Conservation (phyloP, 1,284 basidiomycete genomes). For the Pseudozyma sp. region DNA sequence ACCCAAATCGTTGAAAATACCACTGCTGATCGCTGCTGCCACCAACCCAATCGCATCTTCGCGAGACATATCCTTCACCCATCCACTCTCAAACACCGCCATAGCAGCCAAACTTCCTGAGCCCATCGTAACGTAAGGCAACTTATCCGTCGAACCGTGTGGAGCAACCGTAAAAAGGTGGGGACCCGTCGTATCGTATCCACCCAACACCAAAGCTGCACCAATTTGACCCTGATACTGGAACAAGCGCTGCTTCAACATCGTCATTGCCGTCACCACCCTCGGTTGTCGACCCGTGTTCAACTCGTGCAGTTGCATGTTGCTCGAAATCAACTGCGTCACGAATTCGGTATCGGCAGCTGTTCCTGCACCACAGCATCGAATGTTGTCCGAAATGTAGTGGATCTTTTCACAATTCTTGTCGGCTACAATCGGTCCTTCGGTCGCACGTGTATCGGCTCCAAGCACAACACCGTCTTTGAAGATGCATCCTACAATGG, state of each 20-base stretch:
- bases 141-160: conserved; percentile 97
- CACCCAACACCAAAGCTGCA: conserved; percentile 95
- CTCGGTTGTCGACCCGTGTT: conserved; percentile 72
- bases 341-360: conserved; percentile 97
- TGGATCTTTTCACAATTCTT: conserved; percentile 99
- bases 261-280: conserved; percentile 97
- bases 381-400: conserved; percentile 77
- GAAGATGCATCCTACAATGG: conserved; percentile 90
- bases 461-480: conserved; percentile 93
- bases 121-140: conserved; percentile 99
- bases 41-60: conserved; percentile 86
- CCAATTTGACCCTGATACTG: conserved; percentile 93
- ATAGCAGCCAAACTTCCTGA: conserved; percentile 95
- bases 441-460: conserved; percentile 95
- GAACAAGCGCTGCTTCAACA: conserved; percentile 91
- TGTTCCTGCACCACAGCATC: conserved; percentile 98
- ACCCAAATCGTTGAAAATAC: conserved; percentile 99
- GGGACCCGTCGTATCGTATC: conserved; percentile 90
- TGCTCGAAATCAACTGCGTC: conserved; percentile 65
- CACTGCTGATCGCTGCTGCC: conserved; percentile 86
- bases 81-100: conserved; percentile 93
- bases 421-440: conserved; percentile 94
- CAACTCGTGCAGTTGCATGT: conserved; percentile 68
- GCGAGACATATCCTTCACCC: conserved; percentile 86
- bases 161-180: conserved; percentile 97